Conservation (phyloP, 208 protist genomes). For the Trypanosoma platydactyli region DNA sequence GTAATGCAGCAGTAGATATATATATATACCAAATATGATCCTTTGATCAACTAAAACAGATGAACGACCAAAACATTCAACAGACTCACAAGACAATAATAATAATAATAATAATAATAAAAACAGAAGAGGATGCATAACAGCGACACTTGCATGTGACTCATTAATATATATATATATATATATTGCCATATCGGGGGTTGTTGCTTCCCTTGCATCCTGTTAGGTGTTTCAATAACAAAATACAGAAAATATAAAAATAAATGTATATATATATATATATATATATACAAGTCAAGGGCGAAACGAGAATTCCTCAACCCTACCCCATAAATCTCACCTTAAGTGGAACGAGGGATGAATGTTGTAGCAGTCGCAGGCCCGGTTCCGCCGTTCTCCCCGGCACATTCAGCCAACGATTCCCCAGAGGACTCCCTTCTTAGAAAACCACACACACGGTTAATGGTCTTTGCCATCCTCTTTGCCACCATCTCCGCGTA, state of each 20-base stretch:
- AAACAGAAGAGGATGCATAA: too few species aligned
- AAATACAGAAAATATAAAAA: too few species aligned
- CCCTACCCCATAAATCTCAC: not conserved
- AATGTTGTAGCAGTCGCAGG: too few species aligned
- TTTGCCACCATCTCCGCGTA: slow-evolving; percentile 51
- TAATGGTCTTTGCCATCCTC: slow-evolving; percentile 30
- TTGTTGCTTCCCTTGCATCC: too few species aligned
- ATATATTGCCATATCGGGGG: too few species aligned
- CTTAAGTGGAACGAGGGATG: not conserved
- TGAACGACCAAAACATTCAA: slow-evolving; percentile 14
- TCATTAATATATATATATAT: too few species aligned
- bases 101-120: slow-evolving; percentile 1
- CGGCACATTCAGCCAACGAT: not conserved
- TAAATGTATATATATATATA: too few species aligned
- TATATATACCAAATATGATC: slow-evolving; percentile 1
- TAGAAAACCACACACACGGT: slow-evolving; percentile 1
- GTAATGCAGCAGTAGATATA: not conserved
- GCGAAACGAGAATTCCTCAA: too few species aligned
- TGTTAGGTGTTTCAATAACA: too few species aligned
- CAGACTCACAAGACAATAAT: not conserved
- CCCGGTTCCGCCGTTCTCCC: not conserved
- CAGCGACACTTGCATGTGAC: too few species aligned
- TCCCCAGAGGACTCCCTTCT: not conserved
- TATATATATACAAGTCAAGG: too few species aligned
- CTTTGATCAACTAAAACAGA: slow-evolving; percentile 11